Evolutionary conservation across 495 filamentous ascomycete genomes (phyloP).

Genomic region (Podospora sp.): DNA sequence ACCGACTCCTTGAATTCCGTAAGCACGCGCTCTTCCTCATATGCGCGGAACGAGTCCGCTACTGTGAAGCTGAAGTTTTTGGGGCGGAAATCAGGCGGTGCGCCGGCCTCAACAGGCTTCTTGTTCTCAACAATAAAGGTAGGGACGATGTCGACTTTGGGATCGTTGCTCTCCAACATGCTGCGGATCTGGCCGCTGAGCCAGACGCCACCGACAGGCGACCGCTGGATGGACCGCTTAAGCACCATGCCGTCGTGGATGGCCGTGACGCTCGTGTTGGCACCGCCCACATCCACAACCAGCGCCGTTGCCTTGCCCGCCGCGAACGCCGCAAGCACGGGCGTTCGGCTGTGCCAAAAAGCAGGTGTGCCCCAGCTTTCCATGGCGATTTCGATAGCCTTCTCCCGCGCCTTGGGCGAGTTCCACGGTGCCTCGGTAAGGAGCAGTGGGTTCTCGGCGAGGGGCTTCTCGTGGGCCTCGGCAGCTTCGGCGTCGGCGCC

Average conservation of each 20-base stretch:
- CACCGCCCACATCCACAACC: slow-evolving; percentile 89
- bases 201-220: slow-evolving; percentile 84
- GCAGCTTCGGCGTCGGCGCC: slow-evolving; percentile 54
- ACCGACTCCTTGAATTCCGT: slow-evolving; percentile 97
- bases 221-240: slow-evolving; percentile 81
- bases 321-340: slow-evolving; percentile 69
- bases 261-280: slow-evolving; percentile 86
- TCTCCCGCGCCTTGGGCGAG: slow-evolving; percentile 80
- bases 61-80: slow-evolving; percentile 68
- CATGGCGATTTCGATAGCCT: slow-evolving; percentile 91
- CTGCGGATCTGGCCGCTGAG: slow-evolving; percentile 83
- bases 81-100: slow-evolving; percentile 60
- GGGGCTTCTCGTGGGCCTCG: slow-evolving; percentile 73
- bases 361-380: slow-evolving; percentile 93
- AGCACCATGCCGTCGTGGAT: slow-evolving; percentile 94
- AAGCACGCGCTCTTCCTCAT: slow-evolving; percentile 90
- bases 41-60: slow-evolving; percentile 69
- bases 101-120: slow-evolving; percentile 83
- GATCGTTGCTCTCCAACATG: slow-evolving; percentile 73
- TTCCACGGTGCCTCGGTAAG: slow-evolving; percentile 97
- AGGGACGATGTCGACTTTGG: slow-evolving; percentile 78
- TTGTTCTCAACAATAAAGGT: slow-evolving; percentile 87
- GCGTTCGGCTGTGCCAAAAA: slow-evolving; percentile 76
- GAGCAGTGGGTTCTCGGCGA: slow-evolving; percentile 86
- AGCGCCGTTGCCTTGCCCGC: slow-evolving; percentile 89